Conservation (phyloP, 225 moss, liverwort and hornwort genomes). For the Sphagnum tenellum region DNA sequence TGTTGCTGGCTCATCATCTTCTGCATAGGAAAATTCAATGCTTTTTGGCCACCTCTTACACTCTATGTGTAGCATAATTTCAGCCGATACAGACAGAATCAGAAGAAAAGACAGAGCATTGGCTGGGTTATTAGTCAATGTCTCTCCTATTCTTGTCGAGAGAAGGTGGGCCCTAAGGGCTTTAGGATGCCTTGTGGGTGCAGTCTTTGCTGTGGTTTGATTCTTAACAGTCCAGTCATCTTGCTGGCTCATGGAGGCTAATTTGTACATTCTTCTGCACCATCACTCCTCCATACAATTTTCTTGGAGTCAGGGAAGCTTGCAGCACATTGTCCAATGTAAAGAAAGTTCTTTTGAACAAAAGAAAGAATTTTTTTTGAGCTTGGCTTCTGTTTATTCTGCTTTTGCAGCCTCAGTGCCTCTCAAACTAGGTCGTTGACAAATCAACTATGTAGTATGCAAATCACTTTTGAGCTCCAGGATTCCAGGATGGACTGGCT, state of each 20-base stretch:
- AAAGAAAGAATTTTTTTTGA: too few species aligned
- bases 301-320: slow-evolving; percentile 9
- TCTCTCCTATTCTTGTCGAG: slow-evolving; percentile 6
- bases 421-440: too few species aligned
- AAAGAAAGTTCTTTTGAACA: slow-evolving; percentile 7
- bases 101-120: neutral
- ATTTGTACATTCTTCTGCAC: slow-evolving; percentile 28
- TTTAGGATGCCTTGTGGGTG: slow-evolving; percentile 7
- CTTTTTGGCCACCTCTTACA: neutral
- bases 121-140: neutral
- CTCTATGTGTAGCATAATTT: slow-evolving; percentile 7
- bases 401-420: too few species aligned
- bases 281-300: slow-evolving; percentile 4
- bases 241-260: slow-evolving; percentile 6
- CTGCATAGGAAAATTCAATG: slow-evolving; percentile 11
- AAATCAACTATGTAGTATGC: too few species aligned
- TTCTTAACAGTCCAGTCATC: neutral
- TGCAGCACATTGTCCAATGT: slow-evolving; percentile 22
- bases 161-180: slow-evolving; percentile 6
- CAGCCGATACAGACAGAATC: neutral
- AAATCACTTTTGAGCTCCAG: too few species aligned
- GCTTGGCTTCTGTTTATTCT: too few species aligned
- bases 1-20: slow-evolving; percentile 16
- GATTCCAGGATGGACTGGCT: too few species aligned
- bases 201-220: slow-evolving; percentile 11